A percentile compares a stretch with the other conserved stretches of the same genome.
Evolutionary conservation across 225 moss, liverwort and hornwort species (phyloP).

Genomic region (Polytrichum commune): DNA sequence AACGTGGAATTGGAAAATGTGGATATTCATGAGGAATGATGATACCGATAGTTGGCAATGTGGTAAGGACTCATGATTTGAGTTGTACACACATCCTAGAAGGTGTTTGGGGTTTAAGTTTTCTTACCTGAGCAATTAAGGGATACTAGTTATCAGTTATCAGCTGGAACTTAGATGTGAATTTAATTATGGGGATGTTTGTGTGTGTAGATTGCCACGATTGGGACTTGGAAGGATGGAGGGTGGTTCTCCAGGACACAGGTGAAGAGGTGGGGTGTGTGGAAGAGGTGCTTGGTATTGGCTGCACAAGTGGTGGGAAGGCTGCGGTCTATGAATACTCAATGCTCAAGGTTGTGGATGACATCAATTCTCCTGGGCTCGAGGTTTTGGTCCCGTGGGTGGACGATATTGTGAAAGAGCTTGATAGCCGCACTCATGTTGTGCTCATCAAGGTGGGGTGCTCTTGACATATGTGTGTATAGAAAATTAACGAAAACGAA

Average conservation of each 20-base stretch:
- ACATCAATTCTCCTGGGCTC: slow-evolving; percentile 45
- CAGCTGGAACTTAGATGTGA: too few relatives aligned
- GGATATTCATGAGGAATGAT: too few relatives aligned
- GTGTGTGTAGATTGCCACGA: slow-evolving; percentile 28
- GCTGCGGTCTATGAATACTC: slow-evolving; percentile 42
- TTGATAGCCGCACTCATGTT: slow-evolving; percentile 29
- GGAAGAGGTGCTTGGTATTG: slow-evolving; percentile 55
- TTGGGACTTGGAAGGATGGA: slow-evolving; percentile 62
- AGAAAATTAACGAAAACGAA: neutral
- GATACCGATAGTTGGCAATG: too few relatives aligned
- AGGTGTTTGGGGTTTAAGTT: neutral
- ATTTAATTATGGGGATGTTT: neutral
- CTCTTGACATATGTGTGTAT: too few relatives aligned
- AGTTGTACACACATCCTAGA: neutral
- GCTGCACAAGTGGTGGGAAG: slow-evolving; percentile 28
- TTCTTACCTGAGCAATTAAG: neutral
- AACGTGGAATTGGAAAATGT: too few relatives aligned
- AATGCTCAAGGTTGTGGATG: slow-evolving; percentile 42
- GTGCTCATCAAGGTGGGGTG: slow-evolving; percentile 42
- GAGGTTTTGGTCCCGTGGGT: slow-evolving; percentile 66
- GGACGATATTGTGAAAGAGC: slow-evolving; percentile 54
- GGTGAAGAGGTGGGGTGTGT: slow-evolving; percentile 48
- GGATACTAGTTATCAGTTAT: too few relatives aligned
- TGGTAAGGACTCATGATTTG: neutral
- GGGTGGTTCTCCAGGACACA: slow-evolving; percentile 45